These are phyloP conservation scores for Pleurotus eryngii DNA, from an alignment of 768 basidiomycete genomes.

Conservation along the genomic window DNA sequence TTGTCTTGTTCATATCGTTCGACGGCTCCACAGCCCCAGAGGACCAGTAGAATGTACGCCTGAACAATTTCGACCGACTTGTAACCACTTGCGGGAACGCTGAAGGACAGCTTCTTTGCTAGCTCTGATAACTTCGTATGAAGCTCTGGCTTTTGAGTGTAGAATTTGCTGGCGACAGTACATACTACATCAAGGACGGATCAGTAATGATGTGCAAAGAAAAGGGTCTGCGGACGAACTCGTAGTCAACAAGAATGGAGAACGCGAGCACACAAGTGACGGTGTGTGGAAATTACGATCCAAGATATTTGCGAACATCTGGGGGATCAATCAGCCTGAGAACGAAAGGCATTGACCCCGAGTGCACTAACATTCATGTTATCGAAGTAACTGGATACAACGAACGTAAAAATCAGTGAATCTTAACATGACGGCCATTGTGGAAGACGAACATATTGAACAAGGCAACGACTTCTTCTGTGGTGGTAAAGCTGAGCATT, in stretches of 20 bases:
- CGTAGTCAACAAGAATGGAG: conserved; percentile 92
- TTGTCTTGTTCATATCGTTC: conserved; percentile 96
- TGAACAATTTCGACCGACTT: conserved; percentile 96
- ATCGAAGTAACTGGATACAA: conserved; percentile 59
- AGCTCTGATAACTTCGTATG: conserved; percentile 77
- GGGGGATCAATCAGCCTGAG: conserved; percentile 12
- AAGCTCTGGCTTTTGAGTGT: conserved; percentile 76
- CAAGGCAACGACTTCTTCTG: conserved; percentile 86
- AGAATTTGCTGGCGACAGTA: conserved; percentile 91
- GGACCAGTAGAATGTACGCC: conserved; percentile 83
- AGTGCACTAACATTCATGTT: conserved; percentile 59
- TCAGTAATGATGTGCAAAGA: conserved; percentile 2
- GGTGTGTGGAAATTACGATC: conserved; percentile 93
- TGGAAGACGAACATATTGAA: conserved; percentile 74
- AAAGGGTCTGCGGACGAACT: conserved; percentile 44
- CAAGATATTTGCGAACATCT: conserved; percentile 80
- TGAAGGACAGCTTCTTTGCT: conserved; percentile 85
- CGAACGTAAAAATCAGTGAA: conserved; percentile 2
- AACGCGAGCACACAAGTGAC: conserved; percentile 87
- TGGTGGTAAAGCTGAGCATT: conserved; percentile 83
- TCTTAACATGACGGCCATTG: too few relatives aligned
- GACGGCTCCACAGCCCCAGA: conserved; percentile 93
- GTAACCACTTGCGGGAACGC: conserved; percentile 80
- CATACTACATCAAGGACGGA: conserved; percentile 57
- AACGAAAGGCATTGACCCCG: conserved; percentile 5